Evolutionary conservation across 768 basidiomycete genomes (phyloP).

Genomic region (Leccinum incarnatum): DNA sequence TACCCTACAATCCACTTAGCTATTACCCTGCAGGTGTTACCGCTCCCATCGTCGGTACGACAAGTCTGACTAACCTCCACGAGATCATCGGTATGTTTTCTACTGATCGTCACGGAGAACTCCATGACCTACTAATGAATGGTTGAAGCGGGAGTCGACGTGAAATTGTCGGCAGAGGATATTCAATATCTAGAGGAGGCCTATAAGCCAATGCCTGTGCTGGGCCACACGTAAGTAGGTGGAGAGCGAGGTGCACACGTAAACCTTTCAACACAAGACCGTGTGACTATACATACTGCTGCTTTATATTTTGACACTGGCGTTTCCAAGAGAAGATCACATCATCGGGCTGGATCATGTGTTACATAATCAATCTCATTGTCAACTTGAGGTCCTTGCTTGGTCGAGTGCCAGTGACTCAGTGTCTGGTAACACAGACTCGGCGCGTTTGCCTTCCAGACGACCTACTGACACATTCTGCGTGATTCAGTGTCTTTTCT

Average conservation of each 20-base stretch:
- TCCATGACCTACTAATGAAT: conserved; percentile 9
- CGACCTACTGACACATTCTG: conserved; percentile 1
- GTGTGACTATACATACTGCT: no score
- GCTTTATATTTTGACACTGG: background rate
- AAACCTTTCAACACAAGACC: background rate
- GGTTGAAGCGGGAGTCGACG: conserved; percentile 32
- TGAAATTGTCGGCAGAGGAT: conserved; percentile 49
- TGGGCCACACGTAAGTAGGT: conserved; percentile 34
- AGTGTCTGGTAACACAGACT: conserved; percentile 1
- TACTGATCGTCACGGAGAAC: background rate
- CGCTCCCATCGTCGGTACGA: conserved; percentile 46
- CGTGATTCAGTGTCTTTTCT: background rate
- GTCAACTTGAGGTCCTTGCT: background rate
- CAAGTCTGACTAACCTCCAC: conserved; percentile 37
- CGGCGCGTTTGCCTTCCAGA: conserved; percentile 1
- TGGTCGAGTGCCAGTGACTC: background rate
- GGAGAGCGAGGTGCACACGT: background rate
- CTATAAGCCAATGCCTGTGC: conserved; percentile 40
- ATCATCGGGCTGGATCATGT: no score
- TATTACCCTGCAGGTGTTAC: conserved; percentile 27
- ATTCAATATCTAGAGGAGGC: conserved; percentile 43
- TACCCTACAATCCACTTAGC: background rate
- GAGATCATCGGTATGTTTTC: conserved; percentile 38
- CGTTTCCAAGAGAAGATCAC: no score
- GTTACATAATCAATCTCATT: background rate